Percentiles rank a stretch among this genome's conserved stretches.
Conservation (phyloP, 768 basidiomycete genomes). For the Dacryopinax primogenitus region DNA sequence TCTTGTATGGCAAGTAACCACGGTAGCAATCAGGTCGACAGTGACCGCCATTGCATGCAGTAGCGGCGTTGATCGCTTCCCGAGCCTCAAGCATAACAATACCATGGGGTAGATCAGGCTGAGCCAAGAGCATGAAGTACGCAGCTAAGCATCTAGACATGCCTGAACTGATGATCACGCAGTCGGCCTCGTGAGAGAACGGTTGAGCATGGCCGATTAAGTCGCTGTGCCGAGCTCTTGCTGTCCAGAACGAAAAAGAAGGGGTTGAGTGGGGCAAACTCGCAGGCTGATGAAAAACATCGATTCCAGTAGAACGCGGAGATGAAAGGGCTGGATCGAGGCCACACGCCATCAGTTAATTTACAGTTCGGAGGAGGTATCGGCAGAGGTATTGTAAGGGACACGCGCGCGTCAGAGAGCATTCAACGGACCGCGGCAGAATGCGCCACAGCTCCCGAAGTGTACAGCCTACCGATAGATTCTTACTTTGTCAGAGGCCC, state of each 20-base stretch:
- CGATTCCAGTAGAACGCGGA: not conserved
- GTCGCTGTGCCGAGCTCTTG: conserved; percentile 2
- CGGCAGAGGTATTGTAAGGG: not conserved
- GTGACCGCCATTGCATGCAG: not conserved
- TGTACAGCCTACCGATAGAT: conserved; percentile 6
- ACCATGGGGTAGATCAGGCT: not conserved
- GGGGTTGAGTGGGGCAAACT: not conserved
- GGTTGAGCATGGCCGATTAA: not conserved
- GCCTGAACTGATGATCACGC: conserved; percentile 6
- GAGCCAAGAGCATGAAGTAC: not conserved
- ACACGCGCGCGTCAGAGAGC: not conserved
- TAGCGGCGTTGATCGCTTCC: not conserved
- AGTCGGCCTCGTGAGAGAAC: not conserved
- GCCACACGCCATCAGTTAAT: not conserved
- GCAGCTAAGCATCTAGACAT: not conserved
- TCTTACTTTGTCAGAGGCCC: not conserved
- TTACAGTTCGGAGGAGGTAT: conserved; percentile 1
- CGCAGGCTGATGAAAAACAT: not conserved
- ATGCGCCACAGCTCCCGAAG: conserved; percentile 3
- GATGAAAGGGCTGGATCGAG: not conserved
- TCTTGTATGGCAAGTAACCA: not conserved
- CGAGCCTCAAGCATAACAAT: conserved; percentile 7
- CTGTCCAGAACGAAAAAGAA: not conserved
- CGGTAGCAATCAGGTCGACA: not conserved
- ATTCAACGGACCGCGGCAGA: conserved; percentile 6